Conservation (phyloP, 345 rosid species). For the Populus pruinosa region DNA sequence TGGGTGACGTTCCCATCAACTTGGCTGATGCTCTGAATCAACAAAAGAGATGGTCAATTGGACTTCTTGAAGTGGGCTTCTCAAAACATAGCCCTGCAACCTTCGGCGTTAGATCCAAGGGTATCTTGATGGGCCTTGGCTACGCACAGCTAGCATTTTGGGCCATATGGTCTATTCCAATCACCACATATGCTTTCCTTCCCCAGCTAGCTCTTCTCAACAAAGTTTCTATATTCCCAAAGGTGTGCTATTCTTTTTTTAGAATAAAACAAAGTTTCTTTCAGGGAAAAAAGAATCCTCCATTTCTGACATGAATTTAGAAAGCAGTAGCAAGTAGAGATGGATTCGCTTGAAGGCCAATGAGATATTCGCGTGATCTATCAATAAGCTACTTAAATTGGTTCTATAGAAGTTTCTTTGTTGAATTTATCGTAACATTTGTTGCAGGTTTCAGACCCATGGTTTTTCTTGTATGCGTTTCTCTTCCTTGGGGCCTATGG, state of each 20-base stretch:
- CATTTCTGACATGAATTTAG: no score
- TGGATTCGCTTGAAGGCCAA: no score
- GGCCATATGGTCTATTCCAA: conserved; percentile 56
- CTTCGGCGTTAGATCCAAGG: conserved; percentile 39
- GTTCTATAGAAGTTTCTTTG: no score
- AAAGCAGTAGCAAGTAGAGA: no score
- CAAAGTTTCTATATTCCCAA: conserved; percentile 46
- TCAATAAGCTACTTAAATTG: no score
- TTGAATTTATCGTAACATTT: no score
- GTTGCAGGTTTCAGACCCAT: conserved; percentile 46
- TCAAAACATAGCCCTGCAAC: conserved; percentile 46
- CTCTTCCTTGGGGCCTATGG: conserved; percentile 58
- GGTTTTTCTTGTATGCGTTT: conserved; percentile 61
- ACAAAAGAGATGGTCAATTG: conserved; percentile 61
- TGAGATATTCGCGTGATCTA: no score
- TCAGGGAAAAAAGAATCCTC: no score
- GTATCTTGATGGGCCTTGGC: conserved; percentile 34
- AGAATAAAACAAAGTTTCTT: no score
- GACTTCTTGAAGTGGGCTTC: conserved; percentile 48
- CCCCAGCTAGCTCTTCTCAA: conserved; percentile 60
- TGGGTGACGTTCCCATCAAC: conserved; percentile 50
- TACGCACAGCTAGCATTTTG: conserved; percentile 39
- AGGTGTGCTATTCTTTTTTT: conserved; percentile 22
- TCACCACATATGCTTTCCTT: conserved; percentile 43
- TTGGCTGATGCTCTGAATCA: conserved; percentile 51